Percentiles rank a stretch among this genome's conserved stretches.
phyloP scores from a whole-genome alignment of 2,329 filamentous ascomycete genomes.

The Venturia pyrina region DNA sequence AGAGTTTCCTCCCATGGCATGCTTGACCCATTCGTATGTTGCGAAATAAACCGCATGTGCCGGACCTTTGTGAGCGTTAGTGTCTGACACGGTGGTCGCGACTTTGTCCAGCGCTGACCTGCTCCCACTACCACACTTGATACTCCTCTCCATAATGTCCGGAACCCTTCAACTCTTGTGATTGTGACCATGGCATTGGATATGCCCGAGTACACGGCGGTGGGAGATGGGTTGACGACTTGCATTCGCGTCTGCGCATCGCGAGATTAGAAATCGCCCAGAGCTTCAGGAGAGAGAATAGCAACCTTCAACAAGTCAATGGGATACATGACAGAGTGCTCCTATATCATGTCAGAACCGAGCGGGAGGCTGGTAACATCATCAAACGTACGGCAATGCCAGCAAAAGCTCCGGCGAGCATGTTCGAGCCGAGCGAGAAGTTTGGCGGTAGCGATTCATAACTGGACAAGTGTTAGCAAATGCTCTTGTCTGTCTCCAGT shows the following conservation, averaged over 20 bases:
- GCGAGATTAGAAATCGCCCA: background rate
- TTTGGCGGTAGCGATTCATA: slow-evolving; percentile 93
- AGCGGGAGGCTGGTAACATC: slow-evolving; percentile 13
- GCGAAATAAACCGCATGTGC: slow-evolving; percentile 98
- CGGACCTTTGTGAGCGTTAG: slow-evolving; percentile 51
- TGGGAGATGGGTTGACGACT: slow-evolving; percentile 74
- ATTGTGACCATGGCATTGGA: slow-evolving; percentile 90
- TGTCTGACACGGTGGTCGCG: slow-evolving; percentile 2
- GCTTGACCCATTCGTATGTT: slow-evolving; percentile 95
- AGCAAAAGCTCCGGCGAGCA: slow-evolving; percentile 91
- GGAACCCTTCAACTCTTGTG: slow-evolving; percentile 75
- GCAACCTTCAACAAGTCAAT: slow-evolving; percentile 93
- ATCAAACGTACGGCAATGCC: slow-evolving; percentile 70
- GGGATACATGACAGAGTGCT: slow-evolving; percentile 98
- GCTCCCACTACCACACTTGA: slow-evolving; percentile 94
- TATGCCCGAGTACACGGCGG: slow-evolving; percentile 78
- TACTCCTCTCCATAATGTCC: slow-evolving; percentile 91
- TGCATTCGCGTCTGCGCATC: slow-evolving; percentile 86
- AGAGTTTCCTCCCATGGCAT: slow-evolving; percentile 86
- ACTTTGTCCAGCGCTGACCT: slow-evolving; percentile 42
- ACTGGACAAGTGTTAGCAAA: slow-evolving; percentile 29
- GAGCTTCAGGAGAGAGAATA: background rate
- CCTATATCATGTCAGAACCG: slow-evolving; percentile 41
- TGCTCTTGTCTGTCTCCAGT: background rate
- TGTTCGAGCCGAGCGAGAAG: slow-evolving; percentile 88